Base-by-base conservation (phyloP, 805 yeast species). In the Martiniozyma abietophila region DNA sequence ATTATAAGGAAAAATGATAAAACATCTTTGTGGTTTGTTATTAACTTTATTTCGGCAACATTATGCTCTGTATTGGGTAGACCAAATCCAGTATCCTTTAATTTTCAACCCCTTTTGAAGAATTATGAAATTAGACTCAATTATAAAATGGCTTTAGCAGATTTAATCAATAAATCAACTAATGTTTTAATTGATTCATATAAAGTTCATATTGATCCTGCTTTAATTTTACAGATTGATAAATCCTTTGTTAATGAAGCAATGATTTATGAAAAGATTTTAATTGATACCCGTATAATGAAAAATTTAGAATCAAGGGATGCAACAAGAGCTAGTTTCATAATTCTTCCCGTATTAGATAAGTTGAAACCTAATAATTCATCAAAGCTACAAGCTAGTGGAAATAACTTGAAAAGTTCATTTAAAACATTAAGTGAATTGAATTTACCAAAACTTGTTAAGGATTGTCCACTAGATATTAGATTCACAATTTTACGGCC, bases 71-170 rank as follows among this genome's bases (percentile, higher is more conserved):
- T 69, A 11, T 52, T 69, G 18, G 75, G 76, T 7, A 54, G 76
- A 41, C 76, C 76, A 4, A 70, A 69, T 41, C 76, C 76, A 1
- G 69, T 71, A 8, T 64, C 72, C 1, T 57, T 57, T 40, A 53
- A 50, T 15, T 57, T 54, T 36, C 59, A 54, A 37, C 60, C 62
- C 1, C 41, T 57, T 33, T 32, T 54, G 23, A 47, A 47, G 27
- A 54, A 53, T 33, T 54, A 53, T 39, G 59, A 56, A 35, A 56
- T 56, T 28, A 36, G 59, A 25, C 41, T 58, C 31, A 55, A 56
- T 36, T 58, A 67, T 40, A 70, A 67, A 38, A 61, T 66, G 34
- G 74, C 72, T 1, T 47, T 69, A 15, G 64, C 73, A 32, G 76
- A 69, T 41, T 62, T 71, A 39, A 56, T 69, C 12, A 55, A 73